Percentiles rank a stretch among this genome's conserved stretches.
phyloP scores from a whole-genome alignment of 108 stramenopile species.

The Ochromonas danica region DNA sequence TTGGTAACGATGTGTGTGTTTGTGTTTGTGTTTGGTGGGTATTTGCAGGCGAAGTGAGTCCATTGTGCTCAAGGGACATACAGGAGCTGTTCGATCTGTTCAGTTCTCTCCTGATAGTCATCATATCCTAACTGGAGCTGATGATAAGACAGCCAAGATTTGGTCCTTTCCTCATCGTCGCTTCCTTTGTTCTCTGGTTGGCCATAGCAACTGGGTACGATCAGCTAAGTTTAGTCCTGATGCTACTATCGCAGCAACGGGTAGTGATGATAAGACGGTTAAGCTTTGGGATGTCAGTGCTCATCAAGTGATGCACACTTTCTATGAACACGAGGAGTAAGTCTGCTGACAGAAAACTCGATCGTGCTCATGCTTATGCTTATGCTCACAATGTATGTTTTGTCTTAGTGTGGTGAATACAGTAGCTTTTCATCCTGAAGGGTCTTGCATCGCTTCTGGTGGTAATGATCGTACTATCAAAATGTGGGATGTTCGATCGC shows the following conservation, averaged over 20 bases:
- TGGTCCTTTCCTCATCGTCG: slow-evolving; percentile 6
- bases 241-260: slow-evolving; percentile 43
- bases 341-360: not conserved
- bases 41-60: slow-evolving; percentile 44
- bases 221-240: slow-evolving; percentile 52
- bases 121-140: slow-evolving; percentile 56
- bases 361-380: not conserved
- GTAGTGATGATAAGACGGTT: slow-evolving; percentile 59
- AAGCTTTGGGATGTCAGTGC: slow-evolving; percentile 56
- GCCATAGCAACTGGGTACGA: slow-evolving; percentile 66
- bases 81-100: slow-evolving; percentile 56
- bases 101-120: slow-evolving; percentile 49
- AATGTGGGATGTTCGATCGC: slow-evolving; percentile 59
- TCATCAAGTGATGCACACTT: slow-evolving; percentile 33
- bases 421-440: slow-evolving; percentile 49
- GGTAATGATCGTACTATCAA: slow-evolving; percentile 49
- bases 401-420: slow-evolving; percentile 31
- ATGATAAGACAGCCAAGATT: slow-evolving; percentile 63
- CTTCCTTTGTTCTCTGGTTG: slow-evolving; percentile 35
- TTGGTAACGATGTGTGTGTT: not conserved
- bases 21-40: not conserved
- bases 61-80: slow-evolving; percentile 56
- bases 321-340: slow-evolving; percentile 47
- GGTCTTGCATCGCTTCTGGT: slow-evolving; percentile 48
- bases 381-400: not conserved